Percentiles rank a stretch among this genome's conserved stretches.
Evolutionary conservation across 345 rosid species (phyloP).

Genomic region (Cardamine chenopodiifolia): DNA sequence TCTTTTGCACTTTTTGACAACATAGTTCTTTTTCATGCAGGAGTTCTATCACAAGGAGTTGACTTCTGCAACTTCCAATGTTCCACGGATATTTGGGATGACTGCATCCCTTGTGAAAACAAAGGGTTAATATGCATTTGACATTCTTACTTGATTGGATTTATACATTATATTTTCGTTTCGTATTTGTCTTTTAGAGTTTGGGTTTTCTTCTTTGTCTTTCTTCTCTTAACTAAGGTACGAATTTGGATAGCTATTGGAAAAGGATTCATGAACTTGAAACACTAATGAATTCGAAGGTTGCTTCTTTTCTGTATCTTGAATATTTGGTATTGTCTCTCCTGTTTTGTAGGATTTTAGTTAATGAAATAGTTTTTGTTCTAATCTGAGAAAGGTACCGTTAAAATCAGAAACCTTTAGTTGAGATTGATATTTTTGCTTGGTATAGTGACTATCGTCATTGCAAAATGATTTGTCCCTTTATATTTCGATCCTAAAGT

Average conservation of each 20-base stretch:
- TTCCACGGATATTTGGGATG: slow-evolving; percentile 92
- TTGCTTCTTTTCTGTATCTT: slow-evolving; percentile 40
- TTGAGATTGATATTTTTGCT: background rate
- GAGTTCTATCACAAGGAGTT: slow-evolving; percentile 72
- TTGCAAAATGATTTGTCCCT: background rate
- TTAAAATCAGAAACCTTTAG: background rate
- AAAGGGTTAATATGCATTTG: slow-evolving; percentile 56
- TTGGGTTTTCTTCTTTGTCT: background rate
- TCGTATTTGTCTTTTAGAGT: background rate
- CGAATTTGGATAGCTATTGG: slow-evolving; percentile 51
- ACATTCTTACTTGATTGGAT: slow-evolving; percentile 3
- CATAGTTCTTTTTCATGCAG: slow-evolving; percentile 45
- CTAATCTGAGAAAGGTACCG: background rate
- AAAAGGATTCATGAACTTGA: slow-evolving; percentile 65
- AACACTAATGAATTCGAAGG: slow-evolving; percentile 82
- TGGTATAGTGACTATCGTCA: background rate
- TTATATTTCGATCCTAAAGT: background rate
- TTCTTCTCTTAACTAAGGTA: slow-evolving; percentile 46
- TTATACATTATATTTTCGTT: background rate
- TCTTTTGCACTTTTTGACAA: background rate
- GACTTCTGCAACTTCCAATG: slow-evolving; percentile 34
- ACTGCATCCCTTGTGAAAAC: slow-evolving; percentile 88
- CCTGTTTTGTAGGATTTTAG: slow-evolving; percentile 7
- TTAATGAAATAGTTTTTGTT: background rate
- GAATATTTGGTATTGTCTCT: background rate